Conservation (phyloP, 805 yeast species). For the Saccharomyces eubayanus region DNA sequence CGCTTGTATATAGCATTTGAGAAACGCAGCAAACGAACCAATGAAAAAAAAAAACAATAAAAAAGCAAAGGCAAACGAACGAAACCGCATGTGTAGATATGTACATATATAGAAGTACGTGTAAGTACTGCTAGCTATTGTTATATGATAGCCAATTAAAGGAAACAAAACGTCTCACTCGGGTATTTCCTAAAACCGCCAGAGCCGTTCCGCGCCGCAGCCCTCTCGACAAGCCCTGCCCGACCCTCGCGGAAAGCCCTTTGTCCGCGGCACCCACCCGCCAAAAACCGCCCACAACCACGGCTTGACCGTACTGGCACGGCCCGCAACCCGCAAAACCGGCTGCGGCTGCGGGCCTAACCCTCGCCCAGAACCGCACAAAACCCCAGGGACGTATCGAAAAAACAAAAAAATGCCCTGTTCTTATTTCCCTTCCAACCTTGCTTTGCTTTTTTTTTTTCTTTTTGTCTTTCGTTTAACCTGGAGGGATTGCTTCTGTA, state of each 20-base stretch:
- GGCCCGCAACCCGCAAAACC: background rate
- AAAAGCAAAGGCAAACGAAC: background rate
- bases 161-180: background rate
- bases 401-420: background rate
- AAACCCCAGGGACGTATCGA: background rate
- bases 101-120: background rate
- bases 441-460: background rate
- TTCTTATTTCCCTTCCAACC: background rate
- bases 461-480: background rate
- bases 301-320: background rate
- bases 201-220: background rate
- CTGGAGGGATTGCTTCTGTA: background rate
- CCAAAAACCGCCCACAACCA: background rate
- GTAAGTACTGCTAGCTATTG: background rate
- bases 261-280: too few species aligned
- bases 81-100: background rate
- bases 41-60: background rate
- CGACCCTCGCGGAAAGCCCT: too few species aligned
- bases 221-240: background rate
- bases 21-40: background rate
- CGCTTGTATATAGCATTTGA: constrained; percentile 2
- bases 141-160: background rate
- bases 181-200: background rate
- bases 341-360: background rate
- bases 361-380: background rate